Conservation (phyloP, 2,329 filamentous ascomycete species). For the Aspergillus tanneri region DNA sequence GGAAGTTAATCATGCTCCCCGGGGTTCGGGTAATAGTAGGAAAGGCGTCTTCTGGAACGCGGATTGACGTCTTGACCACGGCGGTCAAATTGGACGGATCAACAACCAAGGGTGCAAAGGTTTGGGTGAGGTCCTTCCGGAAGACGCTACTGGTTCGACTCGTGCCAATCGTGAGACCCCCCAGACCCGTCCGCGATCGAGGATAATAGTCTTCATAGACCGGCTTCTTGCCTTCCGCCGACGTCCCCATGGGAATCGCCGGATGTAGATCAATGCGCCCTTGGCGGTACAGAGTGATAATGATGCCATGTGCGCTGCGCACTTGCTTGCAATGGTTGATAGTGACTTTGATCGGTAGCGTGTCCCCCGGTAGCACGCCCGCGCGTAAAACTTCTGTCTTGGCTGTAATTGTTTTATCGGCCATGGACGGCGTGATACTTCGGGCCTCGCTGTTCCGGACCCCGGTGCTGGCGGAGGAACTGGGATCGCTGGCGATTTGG, state of each 20-base stretch:
- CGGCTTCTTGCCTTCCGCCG: constrained; percentile 64
- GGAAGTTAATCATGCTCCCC: constrained; percentile 91
- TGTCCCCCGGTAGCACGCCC: constrained; percentile 83
- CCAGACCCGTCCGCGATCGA: constrained; percentile 80
- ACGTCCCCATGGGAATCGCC: constrained; percentile 58
- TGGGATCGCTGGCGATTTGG: constrained; percentile 51
- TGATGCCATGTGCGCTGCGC: constrained; percentile 87
- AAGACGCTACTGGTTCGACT: constrained; percentile 89
- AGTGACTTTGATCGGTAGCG: constrained; percentile 72
- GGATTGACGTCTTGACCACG: constrained; percentile 76
- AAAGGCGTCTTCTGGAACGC: constrained; percentile 85
- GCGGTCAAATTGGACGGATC: constrained; percentile 76
- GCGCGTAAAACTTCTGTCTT: constrained; percentile 79
- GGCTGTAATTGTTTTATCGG: constrained; percentile 78
- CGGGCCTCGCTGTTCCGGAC: constrained; percentile 50
- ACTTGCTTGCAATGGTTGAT: constrained; percentile 87
- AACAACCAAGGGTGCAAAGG: constrained; percentile 82
- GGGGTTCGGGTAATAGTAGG: constrained; percentile 89
- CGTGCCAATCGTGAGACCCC: constrained; percentile 81
- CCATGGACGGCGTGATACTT: constrained; percentile 54
- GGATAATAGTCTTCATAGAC: constrained; percentile 85
- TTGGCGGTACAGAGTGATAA: constrained; percentile 87
- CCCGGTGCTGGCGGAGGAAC: constrained; percentile 37
- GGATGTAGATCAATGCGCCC: constrained; percentile 82
- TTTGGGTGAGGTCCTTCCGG: constrained; percentile 88